Base-by-base conservation (phyloP, 163 green algal species). In the Scenedesmus sp. region DNA sequence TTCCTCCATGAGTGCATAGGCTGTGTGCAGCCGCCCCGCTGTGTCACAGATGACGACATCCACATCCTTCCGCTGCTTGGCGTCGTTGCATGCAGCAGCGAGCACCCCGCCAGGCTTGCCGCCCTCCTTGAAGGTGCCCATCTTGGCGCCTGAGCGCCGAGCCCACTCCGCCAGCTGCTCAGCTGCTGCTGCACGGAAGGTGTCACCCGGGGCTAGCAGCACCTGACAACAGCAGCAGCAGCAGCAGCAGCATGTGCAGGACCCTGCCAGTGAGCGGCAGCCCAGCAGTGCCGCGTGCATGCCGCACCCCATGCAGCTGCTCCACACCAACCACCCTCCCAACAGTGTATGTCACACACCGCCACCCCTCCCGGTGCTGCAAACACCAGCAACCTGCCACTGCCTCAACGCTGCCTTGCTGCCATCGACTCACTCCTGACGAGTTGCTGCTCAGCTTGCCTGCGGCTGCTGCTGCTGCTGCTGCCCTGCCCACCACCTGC, bases 31-130 rank as follows among this genome's bases (percentile, higher is more conserved):
- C 35, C 98, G 95, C 16, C 97, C 98, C 26, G 96, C 98, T 2
- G 98, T 99, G 94, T 99, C 98, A 80, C 96, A 98, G 61, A 99
- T 95, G 10, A 99, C 92, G 68, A 99, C 87, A 92, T 99, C 98
- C 5, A 94, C 92, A 70, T 93, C 88, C 79, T 91, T 91, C 37
- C 42, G 65, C 83, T 94, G 91, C 46, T 90, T 91, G 26, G 92
- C 88, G 61, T 91, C 89, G 49, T 94, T 91, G 49, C 87, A 43
- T 24, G 89, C 91, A 73, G 91, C 70, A 5, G 68, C 78, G 0
- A 81, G 81, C 35, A 90, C 85, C 15, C 87, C 87, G 40, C 87
- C 87, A 53, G 89, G 96, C 72, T 89, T 92, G 16, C 89, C 88
- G 1, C 95, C 93, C 91, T 96, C 94, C 33, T 91, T 84, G 90